Evolutionary conservation across 768 basidiomycete species (phyloP).

Genomic region (Calocera cornea): DNA sequence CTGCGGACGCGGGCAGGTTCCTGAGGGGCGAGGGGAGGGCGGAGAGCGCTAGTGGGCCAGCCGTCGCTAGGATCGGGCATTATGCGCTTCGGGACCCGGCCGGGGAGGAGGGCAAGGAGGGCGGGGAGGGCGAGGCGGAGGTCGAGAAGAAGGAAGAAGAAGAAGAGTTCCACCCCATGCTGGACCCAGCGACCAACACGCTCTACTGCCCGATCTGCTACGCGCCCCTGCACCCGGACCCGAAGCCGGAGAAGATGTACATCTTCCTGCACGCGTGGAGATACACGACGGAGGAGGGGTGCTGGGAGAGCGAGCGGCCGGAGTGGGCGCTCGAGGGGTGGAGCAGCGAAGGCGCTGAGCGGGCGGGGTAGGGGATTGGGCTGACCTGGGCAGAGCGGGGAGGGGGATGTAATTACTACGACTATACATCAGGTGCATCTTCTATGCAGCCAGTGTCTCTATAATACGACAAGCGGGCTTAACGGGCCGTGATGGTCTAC

Average conservation of each 20-base stretch:
- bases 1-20: slow-evolving; percentile 41
- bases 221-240: slow-evolving; percentile 85
- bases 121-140: not conserved
- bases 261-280: slow-evolving; percentile 88
- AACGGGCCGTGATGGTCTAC: too few species aligned
- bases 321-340: slow-evolving; percentile 51
- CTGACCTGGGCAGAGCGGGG: not conserved
- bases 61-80: slow-evolving; percentile 2
- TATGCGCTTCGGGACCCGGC: not conserved
- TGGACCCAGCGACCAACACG: slow-evolving; percentile 5
- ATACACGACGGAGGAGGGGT: slow-evolving; percentile 71
- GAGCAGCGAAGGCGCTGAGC: not conserved
- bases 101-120: not conserved
- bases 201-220: slow-evolving; percentile 83
- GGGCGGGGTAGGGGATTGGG: not conserved
- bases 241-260: slow-evolving; percentile 78
- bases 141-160: not conserved
- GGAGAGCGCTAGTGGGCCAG: slow-evolving; percentile 9
- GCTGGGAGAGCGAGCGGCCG: slow-evolving; percentile 76
- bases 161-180: slow-evolving; percentile 3
- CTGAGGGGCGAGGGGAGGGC: slow-evolving; percentile 27
- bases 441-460: too few species aligned
- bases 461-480: too few species aligned
- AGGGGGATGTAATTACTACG: not conserved
- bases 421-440: too few species aligned